These are phyloP conservation scores for Didymella sp. DNA, from an alignment of 2,329 filamentous ascomycete genomes.

Conservation along the genomic window DNA sequence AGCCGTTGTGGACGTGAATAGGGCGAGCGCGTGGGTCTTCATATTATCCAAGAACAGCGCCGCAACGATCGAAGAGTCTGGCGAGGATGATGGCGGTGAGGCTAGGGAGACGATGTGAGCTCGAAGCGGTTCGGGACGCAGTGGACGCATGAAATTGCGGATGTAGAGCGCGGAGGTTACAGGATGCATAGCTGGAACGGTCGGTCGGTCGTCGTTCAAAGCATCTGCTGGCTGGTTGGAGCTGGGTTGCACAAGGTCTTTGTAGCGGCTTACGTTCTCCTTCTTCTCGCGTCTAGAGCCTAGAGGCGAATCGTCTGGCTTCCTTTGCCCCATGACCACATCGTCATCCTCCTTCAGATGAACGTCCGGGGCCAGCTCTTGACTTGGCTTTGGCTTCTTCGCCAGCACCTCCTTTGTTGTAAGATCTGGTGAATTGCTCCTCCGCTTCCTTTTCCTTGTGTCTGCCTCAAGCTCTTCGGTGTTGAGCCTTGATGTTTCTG, in stretches of 20 bases:
- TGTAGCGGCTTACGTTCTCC: slow-evolving; percentile 46
- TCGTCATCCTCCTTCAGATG: slow-evolving; percentile 44
- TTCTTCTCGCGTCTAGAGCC: slow-evolving; percentile 32
- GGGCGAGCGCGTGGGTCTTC: slow-evolving; percentile 84
- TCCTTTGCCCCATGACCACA: slow-evolving; percentile 39
- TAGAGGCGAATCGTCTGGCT: slow-evolving; percentile 24
- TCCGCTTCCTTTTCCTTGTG: slow-evolving; percentile 51
- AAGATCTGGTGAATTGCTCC: slow-evolving; percentile 50
- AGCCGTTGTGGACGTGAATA: slow-evolving; percentile 71
- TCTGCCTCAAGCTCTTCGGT: slow-evolving; percentile 50
- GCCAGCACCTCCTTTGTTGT: slow-evolving; percentile 46
- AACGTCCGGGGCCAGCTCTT: slow-evolving; percentile 41
- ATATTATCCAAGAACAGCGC: slow-evolving; percentile 75
- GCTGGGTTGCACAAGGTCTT: slow-evolving; percentile 39
- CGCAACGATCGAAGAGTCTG: slow-evolving; percentile 56
- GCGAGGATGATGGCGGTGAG: slow-evolving; percentile 59
- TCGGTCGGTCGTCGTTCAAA: slow-evolving; percentile 40
- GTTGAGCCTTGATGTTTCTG: slow-evolving; percentile 44
- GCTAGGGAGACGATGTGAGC: slow-evolving; percentile 75
- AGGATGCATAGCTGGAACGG: slow-evolving; percentile 51
- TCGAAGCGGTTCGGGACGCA: slow-evolving; percentile 72
- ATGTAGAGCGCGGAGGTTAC: slow-evolving; percentile 72
- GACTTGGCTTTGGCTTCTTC: slow-evolving; percentile 53
- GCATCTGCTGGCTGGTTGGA: slow-evolving; percentile 22
- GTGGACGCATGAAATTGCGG: slow-evolving; percentile 84